Percentiles rank a stretch among this genome's conserved stretches.
These are phyloP conservation scores for Themeda triandra DNA, from an alignment of 176 grass and related monocot species.

Conservation along the genomic window DNA sequence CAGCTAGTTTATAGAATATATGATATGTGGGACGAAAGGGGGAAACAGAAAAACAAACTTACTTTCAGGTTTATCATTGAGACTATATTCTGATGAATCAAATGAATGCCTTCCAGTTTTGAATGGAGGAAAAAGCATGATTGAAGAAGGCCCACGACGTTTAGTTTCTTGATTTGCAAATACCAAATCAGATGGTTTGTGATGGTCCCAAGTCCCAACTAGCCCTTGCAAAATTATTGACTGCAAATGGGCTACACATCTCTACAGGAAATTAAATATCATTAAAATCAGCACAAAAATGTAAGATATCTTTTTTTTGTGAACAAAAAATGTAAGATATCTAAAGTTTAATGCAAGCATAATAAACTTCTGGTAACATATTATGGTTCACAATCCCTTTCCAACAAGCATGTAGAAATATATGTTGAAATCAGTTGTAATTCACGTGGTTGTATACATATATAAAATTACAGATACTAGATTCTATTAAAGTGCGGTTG, in stretches of 20 bases:
- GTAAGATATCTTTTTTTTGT: no score
- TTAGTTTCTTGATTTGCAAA: neutral
- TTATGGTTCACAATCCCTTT: no score
- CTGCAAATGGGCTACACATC: neutral
- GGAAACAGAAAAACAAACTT: neutral
- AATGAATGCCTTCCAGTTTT: neutral
- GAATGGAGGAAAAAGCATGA: neutral
- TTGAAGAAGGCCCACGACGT: neutral
- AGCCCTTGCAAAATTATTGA: neutral
- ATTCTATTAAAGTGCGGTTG: no score
- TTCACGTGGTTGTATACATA: no score
- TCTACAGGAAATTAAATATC: neutral
- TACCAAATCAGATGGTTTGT: neutral
- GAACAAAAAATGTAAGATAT: no score
- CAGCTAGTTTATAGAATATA: neutral
- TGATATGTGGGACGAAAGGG: neutral
- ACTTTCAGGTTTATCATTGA: constrained; percentile 16
- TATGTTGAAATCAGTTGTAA: no score
- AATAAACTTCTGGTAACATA: no score
- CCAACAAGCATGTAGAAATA: no score
- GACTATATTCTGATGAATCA: neutral
- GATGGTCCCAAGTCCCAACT: neutral
- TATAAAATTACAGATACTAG: no score
- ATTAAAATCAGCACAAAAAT: neutral
- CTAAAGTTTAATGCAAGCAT: no score